Conservation (phyloP, 2,329 filamentous ascomycete genomes). For the Cladosporium sp. region DNA sequence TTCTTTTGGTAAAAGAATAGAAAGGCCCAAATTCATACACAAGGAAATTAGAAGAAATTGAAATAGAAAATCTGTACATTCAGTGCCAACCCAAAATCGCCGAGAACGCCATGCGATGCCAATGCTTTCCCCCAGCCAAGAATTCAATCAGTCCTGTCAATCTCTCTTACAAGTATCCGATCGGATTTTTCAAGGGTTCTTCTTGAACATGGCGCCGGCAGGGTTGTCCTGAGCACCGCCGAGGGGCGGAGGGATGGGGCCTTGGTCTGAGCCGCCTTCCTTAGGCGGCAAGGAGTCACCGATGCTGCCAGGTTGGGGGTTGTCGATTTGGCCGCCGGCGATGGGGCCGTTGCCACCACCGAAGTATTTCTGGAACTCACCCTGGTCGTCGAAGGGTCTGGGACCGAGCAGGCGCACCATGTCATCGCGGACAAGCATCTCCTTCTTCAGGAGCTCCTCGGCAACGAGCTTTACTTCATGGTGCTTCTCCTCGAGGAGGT, state of each 20-base stretch:
- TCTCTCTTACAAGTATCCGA: not conserved
- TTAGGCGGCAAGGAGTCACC: conserved; percentile 12
- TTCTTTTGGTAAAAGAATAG: not conserved
- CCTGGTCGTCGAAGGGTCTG: conserved; percentile 76
- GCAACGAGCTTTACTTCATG: conserved; percentile 83
- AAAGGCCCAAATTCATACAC: not conserved
- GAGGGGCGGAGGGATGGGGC: not conserved
- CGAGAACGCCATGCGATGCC: conserved; percentile 12
- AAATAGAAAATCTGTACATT: not conserved
- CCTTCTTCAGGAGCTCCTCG: conserved; percentile 88
- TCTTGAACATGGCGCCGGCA: conserved; percentile 12
- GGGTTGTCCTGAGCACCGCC: not conserved
- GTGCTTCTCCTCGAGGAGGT: conserved; percentile 81
- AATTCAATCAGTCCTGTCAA: not conserved
- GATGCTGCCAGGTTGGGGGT: conserved; percentile 12
- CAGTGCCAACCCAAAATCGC: not conserved
- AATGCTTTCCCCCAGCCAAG: conserved; percentile 2
- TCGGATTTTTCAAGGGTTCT: not conserved
- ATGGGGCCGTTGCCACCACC: conserved; percentile 26
- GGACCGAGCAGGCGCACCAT: conserved; percentile 84
- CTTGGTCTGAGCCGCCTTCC: conserved; percentile 8
- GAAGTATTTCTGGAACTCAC: conserved; percentile 96
- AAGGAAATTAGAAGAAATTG: not conserved
- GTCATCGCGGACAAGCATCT: conserved; percentile 87
- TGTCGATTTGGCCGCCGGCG: conserved; percentile 40